These are phyloP conservation scores for Lentinus polychrous DNA, from an alignment of 1,284 basidiomycete species.

Conservation along the genomic window DNA sequence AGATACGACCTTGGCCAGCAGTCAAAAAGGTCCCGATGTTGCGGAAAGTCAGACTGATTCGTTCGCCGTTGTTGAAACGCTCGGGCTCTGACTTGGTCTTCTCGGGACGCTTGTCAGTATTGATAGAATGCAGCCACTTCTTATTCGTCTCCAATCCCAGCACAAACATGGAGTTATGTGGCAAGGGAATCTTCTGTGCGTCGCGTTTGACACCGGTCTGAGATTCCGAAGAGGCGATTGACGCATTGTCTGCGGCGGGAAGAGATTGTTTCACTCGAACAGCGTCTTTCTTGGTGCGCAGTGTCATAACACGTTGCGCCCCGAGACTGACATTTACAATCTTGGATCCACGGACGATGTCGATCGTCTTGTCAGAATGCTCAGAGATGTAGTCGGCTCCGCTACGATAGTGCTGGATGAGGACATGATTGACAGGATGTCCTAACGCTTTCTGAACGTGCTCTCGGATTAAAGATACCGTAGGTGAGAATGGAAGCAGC, in stretches of 20 bases:
- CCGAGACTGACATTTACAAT: slow-evolving; percentile 75
- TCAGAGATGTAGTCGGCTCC: slow-evolving; percentile 77
- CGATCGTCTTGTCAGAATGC: slow-evolving; percentile 77
- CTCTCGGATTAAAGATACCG: slow-evolving; percentile 53
- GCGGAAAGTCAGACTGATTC: slow-evolving; percentile 74
- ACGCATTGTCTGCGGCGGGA: slow-evolving; percentile 15
- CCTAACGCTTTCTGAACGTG: slow-evolving; percentile 46
- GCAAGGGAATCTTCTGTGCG: slow-evolving; percentile 58
- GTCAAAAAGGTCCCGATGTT: slow-evolving; percentile 68
- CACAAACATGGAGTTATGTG: slow-evolving; percentile 73
- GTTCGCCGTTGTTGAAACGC: slow-evolving; percentile 43
- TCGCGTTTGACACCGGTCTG: slow-evolving; percentile 22
- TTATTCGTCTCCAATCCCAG: slow-evolving; percentile 65
- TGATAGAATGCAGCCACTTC: slow-evolving; percentile 64
- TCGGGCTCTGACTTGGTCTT: slow-evolving; percentile 47
- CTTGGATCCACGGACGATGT: slow-evolving; percentile 59
- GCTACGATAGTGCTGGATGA: slow-evolving; percentile 69
- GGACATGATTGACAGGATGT: slow-evolving; percentile 69
- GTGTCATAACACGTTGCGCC: slow-evolving; percentile 63
- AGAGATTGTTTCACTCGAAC: slow-evolving; percentile 5
- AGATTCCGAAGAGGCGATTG: slow-evolving; percentile 8
- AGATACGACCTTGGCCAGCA: slow-evolving; percentile 36
- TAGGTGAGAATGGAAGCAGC: slow-evolving; percentile 56
- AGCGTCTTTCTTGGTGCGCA: slow-evolving; percentile 54
- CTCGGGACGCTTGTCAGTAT: slow-evolving; percentile 58